Conservation (phyloP, 2,329 filamentous ascomycete species). For the Penicillium sp. region DNA sequence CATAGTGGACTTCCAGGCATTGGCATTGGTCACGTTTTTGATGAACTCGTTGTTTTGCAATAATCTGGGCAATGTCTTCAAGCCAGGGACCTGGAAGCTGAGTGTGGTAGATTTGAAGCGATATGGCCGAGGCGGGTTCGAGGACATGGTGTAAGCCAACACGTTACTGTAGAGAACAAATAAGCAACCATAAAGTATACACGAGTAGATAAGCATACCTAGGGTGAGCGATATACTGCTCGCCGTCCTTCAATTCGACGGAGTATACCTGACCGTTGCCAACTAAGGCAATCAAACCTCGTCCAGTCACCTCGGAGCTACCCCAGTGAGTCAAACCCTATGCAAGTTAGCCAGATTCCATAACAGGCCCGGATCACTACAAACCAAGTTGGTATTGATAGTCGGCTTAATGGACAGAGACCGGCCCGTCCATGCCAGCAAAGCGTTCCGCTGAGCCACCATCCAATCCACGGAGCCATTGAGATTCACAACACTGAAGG, state of each 20-base stretch:
- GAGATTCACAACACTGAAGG: constrained; percentile 82
- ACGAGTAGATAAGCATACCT: constrained; percentile 42
- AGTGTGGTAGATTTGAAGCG: constrained; percentile 77
- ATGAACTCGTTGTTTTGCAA: constrained; percentile 73
- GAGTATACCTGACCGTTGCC: constrained; percentile 90
- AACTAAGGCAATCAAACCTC: constrained; percentile 80
- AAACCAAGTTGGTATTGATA: constrained; percentile 69
- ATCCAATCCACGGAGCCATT: constrained; percentile 97
- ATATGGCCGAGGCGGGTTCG: constrained; percentile 76
- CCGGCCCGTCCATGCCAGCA: constrained; percentile 96
- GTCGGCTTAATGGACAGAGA: constrained; percentile 74
- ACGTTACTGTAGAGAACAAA: constrained; percentile 62
- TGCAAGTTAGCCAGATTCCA: constrained; percentile 36
- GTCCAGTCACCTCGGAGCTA: constrained; percentile 81
- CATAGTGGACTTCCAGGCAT: constrained; percentile 69
- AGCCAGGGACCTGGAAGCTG: constrained; percentile 72
- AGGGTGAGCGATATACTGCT: constrained; percentile 89
- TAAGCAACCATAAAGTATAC: constrained; percentile 5
- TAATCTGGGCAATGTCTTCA: constrained; percentile 59
- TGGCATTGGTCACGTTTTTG: constrained; percentile 67
- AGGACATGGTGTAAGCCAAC: constrained; percentile 80
- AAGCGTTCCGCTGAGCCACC: constrained; percentile 78
- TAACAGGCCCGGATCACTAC: constrained; percentile 12
- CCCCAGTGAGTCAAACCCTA: constrained; percentile 84
- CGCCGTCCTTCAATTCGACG: constrained; percentile 74